A percentile compares a stretch with the other conserved stretches of the same genome.
These are phyloP conservation scores for Ilyonectria destructans DNA, from an alignment of 2,329 filamentous ascomycete genomes.

Conservation along the genomic window DNA sequence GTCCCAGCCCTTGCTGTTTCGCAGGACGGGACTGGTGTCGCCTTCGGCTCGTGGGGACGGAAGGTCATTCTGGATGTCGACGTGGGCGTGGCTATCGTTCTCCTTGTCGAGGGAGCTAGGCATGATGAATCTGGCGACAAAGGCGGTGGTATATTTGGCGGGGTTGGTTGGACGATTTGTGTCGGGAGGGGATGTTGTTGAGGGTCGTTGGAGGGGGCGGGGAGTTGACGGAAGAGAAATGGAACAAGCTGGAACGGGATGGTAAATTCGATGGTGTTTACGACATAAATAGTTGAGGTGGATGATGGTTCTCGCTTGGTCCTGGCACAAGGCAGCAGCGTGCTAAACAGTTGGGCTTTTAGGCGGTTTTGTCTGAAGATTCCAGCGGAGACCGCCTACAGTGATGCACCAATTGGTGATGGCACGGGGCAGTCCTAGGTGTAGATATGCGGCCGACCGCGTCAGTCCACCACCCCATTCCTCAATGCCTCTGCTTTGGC, in stretches of 20 bases:
- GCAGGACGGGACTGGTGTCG: constrained; percentile 64
- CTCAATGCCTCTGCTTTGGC: constrained; percentile 10
- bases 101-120: constrained; percentile 58
- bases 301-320: constrained; percentile 21
- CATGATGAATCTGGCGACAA: constrained; percentile 54
- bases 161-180: constrained; percentile 39
- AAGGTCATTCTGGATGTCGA: constrained; percentile 66
- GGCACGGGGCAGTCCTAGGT: constrained; percentile 6
- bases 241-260: constrained; percentile 4
- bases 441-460: not conserved
- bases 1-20: constrained; percentile 83
- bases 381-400: constrained; percentile 23
- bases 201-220: constrained; percentile 25
- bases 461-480: constrained; percentile 31
- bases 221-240: constrained; percentile 8
- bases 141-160: constrained; percentile 23
- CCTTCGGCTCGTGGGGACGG: constrained; percentile 58
- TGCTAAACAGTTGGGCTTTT: constrained; percentile 22
- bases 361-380: constrained; percentile 24
- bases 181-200: constrained; percentile 25
- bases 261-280: constrained; percentile 19
- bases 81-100: constrained; percentile 59
- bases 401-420: constrained; percentile 15
- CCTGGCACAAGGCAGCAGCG: constrained; percentile 21
- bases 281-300: not conserved